Evolutionary conservation across 345 rosid genomes (phyloP), one percentile per base, ranked within the genome.

Genomic region (Eucalyptus marginata): DNA sequence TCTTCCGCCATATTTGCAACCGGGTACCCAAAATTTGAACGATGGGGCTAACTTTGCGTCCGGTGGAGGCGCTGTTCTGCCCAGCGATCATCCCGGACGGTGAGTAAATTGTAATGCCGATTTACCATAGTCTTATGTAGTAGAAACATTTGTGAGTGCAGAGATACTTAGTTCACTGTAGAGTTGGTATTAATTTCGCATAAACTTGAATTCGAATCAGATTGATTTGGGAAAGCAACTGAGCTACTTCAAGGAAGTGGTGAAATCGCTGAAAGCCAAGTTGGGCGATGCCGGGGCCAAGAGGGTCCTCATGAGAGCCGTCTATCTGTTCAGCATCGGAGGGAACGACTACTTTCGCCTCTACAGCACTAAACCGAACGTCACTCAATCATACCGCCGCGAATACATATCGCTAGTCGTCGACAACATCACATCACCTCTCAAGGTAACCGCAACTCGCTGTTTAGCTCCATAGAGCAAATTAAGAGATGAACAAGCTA

Each of bases 41-140:
- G 17, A 89, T 86, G 92, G 94, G 44, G 87, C 89, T n/a, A 93
- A 91, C 71, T 93, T 92, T 80, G 93, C 94, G 2, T 92, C 93
- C 17, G 92, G 64, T 3, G 93, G 91, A 84, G 92, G 90, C 25
- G 93, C 90, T 86, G 94, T 88, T 88, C 83, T 40, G 47, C 84
- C 84, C 47, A 0, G 84, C 29, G 84, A 76, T 40, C 84, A 76
- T 76, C 84, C 84, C 15, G 47, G 84, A 20, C 84, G 15, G 84
- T 40, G 84, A 40, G 84, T 40, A 76, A 76, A 36, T 40, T 76
- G 29, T 20, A 20, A 76, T 40, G 84, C 84, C 7, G 84, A 4
- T 18, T 76, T 76, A 1, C 83, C 12, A 10, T 36, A 76, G 27
- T 76, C 47, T 36, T 10, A 76, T 36, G 46, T 76, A 20, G 76